A percentile compares a stretch with the other conserved stretches of the same genome.
phyloP scores from a whole-genome alignment of 2,329 filamentous ascomycete genomes.

The Penicillium italicum region DNA sequence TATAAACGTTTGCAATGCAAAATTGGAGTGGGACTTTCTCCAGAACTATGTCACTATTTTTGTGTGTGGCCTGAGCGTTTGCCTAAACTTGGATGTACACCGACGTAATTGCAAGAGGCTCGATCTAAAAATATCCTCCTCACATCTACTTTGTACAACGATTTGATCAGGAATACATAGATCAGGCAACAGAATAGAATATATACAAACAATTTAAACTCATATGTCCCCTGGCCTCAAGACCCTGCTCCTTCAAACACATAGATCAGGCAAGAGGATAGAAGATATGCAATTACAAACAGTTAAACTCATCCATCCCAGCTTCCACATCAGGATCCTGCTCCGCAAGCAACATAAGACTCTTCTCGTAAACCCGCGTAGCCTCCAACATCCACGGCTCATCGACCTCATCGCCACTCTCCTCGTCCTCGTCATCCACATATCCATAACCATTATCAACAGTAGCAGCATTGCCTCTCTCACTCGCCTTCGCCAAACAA shows the following conservation, averaged over 20 bases:
- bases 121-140: slow-evolving; percentile 5
- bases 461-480: slow-evolving; percentile 21
- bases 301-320: slow-evolving; percentile 21
- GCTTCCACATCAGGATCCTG: slow-evolving; percentile 14
- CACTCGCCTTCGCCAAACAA: slow-evolving; percentile 1
- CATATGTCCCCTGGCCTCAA: too few relatives aligned
- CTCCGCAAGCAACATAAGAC: slow-evolving; percentile 70
- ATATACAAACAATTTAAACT: too few relatives aligned
- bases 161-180: too few relatives aligned
- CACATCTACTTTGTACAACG: too few relatives aligned
- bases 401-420: slow-evolving; percentile 46
- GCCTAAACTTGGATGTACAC: background rate
- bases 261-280: background rate
- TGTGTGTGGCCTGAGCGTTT: slow-evolving; percentile 6
- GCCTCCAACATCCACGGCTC: slow-evolving; percentile 62
- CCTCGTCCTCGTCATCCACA: slow-evolving; percentile 43
- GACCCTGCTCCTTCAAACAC: background rate
- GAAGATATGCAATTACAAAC: background rate
- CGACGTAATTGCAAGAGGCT: background rate
- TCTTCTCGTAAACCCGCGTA: slow-evolving; percentile 74
- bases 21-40: background rate
- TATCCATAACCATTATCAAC: slow-evolving; percentile 1
- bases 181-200: background rate
- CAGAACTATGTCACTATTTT: background rate
- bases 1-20: too few relatives aligned